phyloP scores from a whole-genome alignment of 176 grass and related monocot species.

The Paspalum vaginatum region DNA sequence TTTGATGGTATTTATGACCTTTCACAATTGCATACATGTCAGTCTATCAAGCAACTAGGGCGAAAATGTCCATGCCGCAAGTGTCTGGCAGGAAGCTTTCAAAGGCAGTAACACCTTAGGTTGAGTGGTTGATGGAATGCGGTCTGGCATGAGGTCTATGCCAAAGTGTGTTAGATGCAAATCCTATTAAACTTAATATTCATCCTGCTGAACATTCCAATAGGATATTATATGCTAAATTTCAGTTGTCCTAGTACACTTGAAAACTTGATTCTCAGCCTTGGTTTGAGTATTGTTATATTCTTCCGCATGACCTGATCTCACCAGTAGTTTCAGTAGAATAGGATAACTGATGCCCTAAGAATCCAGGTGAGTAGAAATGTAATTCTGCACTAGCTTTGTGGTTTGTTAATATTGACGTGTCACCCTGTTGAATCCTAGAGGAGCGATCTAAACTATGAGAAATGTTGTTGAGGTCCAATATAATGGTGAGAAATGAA shows the following conservation, averaged over 20 bases:
- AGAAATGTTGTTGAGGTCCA: slow-evolving; percentile 6
- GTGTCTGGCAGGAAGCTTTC: slow-evolving; percentile 11
- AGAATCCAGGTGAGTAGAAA: slow-evolving; percentile 18
- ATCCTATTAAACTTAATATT: slow-evolving; percentile 10
- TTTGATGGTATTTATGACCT: slow-evolving; percentile 65
- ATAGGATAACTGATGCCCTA: slow-evolving; percentile 21
- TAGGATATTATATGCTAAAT: neutral
- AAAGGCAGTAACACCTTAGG: slow-evolving; percentile 4
- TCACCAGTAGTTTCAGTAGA: neutral
- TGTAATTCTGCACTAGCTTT: slow-evolving; percentile 14
- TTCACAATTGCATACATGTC: slow-evolving; percentile 29
- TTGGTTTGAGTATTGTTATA: too few relatives aligned
- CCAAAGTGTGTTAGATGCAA: slow-evolving; percentile 13
- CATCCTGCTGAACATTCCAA: neutral
- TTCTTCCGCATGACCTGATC: neutral
- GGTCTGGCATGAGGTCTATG: slow-evolving; percentile 9
- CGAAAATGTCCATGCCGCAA: neutral
- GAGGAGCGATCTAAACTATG: slow-evolving; percentile 6
- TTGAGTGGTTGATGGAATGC: slow-evolving; percentile 15
- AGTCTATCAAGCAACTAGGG: slow-evolving; percentile 25
- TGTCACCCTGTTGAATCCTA: neutral
- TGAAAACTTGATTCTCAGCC: neutral
- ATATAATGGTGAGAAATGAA: slow-evolving; percentile 14
- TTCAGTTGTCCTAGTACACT: neutral
- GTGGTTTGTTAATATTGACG: neutral